Conservation (phyloP, 371 early-diverging fungal genomes). For the Mucor racemosus region DNA sequence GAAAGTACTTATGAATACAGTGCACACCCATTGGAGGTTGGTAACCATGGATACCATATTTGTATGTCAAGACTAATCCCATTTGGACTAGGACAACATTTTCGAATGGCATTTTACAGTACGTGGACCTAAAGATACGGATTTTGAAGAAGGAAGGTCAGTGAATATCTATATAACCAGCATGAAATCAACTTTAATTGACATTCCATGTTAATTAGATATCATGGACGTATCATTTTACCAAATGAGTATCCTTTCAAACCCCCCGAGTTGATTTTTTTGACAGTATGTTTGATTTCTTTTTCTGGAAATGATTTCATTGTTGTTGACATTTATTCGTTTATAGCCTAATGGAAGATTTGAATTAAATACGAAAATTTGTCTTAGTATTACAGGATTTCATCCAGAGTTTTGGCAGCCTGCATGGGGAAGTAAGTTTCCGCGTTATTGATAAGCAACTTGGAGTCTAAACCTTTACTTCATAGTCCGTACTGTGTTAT, state of each 20-base stretch:
- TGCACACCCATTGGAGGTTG: slow-evolving; percentile 67
- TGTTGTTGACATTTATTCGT: neutral
- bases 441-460: neutral
- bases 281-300: slow-evolving; percentile 62
- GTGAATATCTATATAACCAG: neutral
- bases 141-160: slow-evolving; percentile 85
- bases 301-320: neutral
- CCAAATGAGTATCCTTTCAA: slow-evolving; percentile 94
- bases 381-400: slow-evolving; percentile 89
- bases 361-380: slow-evolving; percentile 89
- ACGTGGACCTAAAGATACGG: slow-evolving; percentile 84
- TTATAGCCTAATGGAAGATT: slow-evolving; percentile 87
- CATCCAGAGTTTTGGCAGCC: slow-evolving; percentile 97
- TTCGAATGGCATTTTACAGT: slow-evolving; percentile 96
- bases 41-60: neutral
- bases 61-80: neutral
- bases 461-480: neutral
- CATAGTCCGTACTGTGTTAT: slow-evolving; percentile 81
- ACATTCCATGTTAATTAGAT: slow-evolving; percentile 32
- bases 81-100: slow-evolving; percentile 26
- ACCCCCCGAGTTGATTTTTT: slow-evolving; percentile 89
- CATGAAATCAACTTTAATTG: neutral
- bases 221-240: slow-evolving; percentile 79
- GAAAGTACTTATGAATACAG: slow-evolving; percentile 60
- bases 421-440: slow-evolving; percentile 81